Conservation (phyloP, 1,284 basidiomycete species). For the Pisolithus thermaeus region DNA sequence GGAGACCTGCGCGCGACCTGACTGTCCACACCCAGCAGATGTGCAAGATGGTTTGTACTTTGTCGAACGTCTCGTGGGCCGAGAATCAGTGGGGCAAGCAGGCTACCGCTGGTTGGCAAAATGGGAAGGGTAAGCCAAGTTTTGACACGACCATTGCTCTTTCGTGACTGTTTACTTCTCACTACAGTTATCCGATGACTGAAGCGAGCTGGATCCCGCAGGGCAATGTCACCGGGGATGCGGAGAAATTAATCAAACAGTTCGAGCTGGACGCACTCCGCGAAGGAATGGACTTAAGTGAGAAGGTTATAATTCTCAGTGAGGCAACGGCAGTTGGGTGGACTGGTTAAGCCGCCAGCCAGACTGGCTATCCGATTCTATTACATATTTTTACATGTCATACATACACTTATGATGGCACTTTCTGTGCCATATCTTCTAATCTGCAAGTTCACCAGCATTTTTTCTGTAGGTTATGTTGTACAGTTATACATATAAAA, state of each 20-base stretch:
- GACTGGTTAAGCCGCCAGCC: neutral
- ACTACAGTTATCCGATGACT: constrained; percentile 21
- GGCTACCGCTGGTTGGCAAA: constrained; percentile 29
- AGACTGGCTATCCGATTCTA: neutral
- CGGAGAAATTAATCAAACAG: constrained; percentile 7
- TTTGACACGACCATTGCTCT: neutral
- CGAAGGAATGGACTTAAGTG: constrained; percentile 16
- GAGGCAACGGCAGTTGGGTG: constrained; percentile 19
- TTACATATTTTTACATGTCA: too few species aligned
- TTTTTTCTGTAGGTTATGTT: too few species aligned
- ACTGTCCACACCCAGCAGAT: constrained; percentile 14
- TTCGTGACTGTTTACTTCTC: neutral
- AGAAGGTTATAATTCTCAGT: constrained; percentile 10
- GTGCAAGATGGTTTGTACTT: constrained; percentile 17
- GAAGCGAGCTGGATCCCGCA: constrained; percentile 26
- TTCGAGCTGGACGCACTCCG: constrained; percentile 13
- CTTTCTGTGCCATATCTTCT: too few species aligned
- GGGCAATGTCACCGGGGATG: constrained; percentile 21
- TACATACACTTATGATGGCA: too few species aligned
- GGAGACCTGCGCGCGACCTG: constrained; percentile 20
- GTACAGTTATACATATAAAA: too few species aligned
- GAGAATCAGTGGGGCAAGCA: constrained; percentile 13
- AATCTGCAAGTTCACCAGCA: too few species aligned
- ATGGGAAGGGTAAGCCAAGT: constrained; percentile 30
- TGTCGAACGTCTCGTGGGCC: constrained; percentile 31